Conservation (phyloP, 768 basidiomycete genomes). For the Neoboletus magnificus region DNA sequence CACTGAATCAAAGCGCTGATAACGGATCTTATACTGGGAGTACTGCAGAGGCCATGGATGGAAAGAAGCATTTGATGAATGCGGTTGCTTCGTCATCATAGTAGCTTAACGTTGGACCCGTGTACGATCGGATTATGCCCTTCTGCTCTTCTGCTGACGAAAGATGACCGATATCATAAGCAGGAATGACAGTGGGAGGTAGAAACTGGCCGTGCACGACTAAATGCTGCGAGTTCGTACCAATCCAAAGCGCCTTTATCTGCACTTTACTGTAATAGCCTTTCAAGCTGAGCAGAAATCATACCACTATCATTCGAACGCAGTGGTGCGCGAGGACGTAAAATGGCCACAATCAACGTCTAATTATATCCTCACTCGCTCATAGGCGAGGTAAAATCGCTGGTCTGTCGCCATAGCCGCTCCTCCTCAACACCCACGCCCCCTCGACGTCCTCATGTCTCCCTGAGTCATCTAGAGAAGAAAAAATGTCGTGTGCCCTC, state of each 20-base stretch:
- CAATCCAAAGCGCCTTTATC: background rate
- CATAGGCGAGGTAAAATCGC: background rate
- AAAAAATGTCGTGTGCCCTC: constrained; percentile 16
- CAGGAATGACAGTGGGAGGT: background rate
- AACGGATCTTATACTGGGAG: background rate
- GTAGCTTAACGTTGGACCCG: too few species aligned
- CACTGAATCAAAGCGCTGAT: background rate
- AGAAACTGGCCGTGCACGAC: background rate
- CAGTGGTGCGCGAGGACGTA: background rate
- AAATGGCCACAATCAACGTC: background rate
- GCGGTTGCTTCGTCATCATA: background rate
- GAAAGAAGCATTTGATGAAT: background rate
- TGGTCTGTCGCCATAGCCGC: background rate
- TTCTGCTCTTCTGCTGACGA: background rate
- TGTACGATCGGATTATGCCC: too few species aligned
- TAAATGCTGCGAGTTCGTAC: background rate
- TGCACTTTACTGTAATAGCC: background rate
- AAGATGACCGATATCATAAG: background rate
- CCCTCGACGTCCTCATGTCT: constrained; percentile 13
- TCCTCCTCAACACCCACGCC: background rate
- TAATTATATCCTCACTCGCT: constrained; percentile 5
- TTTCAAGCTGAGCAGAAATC: background rate
- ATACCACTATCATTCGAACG: background rate
- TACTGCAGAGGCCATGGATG: background rate
- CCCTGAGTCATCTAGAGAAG: background rate